Percentiles rank a stretch among this genome's conserved stretches.
Conservation (phyloP, 768 basidiomycete genomes). For the Calocybe cyanea region DNA sequence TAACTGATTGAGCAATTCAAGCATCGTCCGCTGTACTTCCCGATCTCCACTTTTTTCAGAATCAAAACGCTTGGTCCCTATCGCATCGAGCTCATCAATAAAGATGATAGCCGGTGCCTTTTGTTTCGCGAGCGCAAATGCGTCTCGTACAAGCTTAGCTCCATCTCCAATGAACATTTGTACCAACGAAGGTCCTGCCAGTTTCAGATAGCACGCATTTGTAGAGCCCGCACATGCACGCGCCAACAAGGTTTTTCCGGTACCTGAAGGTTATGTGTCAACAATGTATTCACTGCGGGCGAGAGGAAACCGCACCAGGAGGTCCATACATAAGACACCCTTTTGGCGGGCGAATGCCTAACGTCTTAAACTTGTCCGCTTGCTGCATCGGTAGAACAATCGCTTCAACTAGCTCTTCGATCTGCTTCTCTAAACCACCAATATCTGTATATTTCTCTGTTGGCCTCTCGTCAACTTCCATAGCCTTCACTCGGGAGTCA, state of each 20-base stretch:
- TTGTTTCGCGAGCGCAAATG: constrained; percentile 96
- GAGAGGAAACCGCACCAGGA: constrained; percentile 69
- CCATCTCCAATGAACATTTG: constrained; percentile 99
- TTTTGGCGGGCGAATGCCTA: constrained; percentile 98
- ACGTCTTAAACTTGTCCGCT: constrained; percentile 94
- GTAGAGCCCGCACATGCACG: constrained; percentile 98
- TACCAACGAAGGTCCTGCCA: constrained; percentile 95
- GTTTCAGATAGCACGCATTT: constrained; percentile 95
- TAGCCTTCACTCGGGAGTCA: constrained; percentile 97
- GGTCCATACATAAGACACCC: constrained; percentile 99
- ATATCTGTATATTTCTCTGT: constrained; percentile 98
- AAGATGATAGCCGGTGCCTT: constrained; percentile 99
- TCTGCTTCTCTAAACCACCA: constrained; percentile 98
- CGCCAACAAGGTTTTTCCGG: constrained; percentile 96
- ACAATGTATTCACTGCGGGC: background rate
- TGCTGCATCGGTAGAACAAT: constrained; percentile 99
- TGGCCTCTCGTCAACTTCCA: constrained; percentile 98
- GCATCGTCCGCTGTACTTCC: constrained; percentile 99
- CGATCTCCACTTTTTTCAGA: constrained; percentile 98
- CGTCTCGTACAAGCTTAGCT: constrained; percentile 97
- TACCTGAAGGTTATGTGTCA: constrained; percentile 43
- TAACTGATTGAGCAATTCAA: constrained; percentile 95
- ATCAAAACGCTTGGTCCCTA: constrained; percentile 98
- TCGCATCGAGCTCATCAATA: constrained; percentile 98
- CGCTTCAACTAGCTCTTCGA: constrained; percentile 96